Base-by-base conservation (phyloP, 2,329 filamentous ascomycete species). In the Orbilia oligospora region DNA sequence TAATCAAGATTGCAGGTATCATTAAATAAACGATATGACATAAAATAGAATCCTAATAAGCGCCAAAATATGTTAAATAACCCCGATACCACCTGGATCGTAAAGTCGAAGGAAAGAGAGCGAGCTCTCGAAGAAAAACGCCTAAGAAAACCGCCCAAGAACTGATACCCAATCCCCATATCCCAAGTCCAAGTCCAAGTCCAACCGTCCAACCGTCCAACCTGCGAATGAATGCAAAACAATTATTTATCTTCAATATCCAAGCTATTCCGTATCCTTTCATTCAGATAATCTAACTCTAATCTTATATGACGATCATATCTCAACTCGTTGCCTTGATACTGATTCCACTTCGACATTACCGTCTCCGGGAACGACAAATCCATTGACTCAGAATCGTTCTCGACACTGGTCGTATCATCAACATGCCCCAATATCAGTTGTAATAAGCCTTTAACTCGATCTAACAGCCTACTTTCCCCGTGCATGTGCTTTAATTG, bases 11-110 rank as follows among this genome's bases (percentile, higher is more conserved):
- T 10, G 44, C n/a, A 66, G n/a, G 51, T 66, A 33, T 33, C 44
- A 51, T 67, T 53, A 38, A n/a, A 58, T 53, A 38, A n/a, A 58
- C n/a, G 10, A 41, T 58, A 58, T 14, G 22, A 58, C 3, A 38
- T 22, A 24, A 55, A 30, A 30, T 46, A 46, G 44, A 46, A 46
- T 46, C 24, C n/a, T 3, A 22, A 58, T 58, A 41, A 12, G 16
- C 53, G 53, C 51, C 51, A 33, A 46, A 55, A 6, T n/a, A 53
- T 53, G 27, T 6, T 30, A 22, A 41, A 38, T 10, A 58, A 22
- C 53, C 27, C 53, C 30, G n/a, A 36, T 55, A 16, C 4, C 51
- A 24, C 33, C 30, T 4, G n/a, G 6, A 30, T 30, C 27, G 6
- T 3, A 30, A 3, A 30, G 27, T 30, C 27, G 27, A 41, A 44